Base-by-base conservation (phyloP, 2,329 filamentous ascomycete genomes). In the Sclerotinia borealis region DNA sequence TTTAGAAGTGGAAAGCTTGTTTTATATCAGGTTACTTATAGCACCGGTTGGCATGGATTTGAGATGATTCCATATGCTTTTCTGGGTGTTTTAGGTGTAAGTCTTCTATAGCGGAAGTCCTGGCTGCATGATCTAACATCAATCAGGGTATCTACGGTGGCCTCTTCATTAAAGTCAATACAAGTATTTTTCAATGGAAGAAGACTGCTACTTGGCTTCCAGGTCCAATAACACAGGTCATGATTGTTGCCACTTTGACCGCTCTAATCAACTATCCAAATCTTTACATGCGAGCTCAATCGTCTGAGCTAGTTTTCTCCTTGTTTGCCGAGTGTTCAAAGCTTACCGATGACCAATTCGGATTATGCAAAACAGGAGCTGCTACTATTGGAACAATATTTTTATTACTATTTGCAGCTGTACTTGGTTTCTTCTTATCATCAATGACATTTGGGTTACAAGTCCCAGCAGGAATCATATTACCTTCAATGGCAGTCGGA, bases 1-100 rank as follows among this genome's bases (percentile, higher is more conserved):
- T 97, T 98, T 75, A 86, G 95, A 60, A 96, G 93, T 1, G 95
- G 93, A 61, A 96, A 99, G 76, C 88, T 98, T 60, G 95, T 98
- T 51, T 80, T 98, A 61, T 99, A 96, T 74, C 93, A 99, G 76
- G 93, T 97, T 72, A 93, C 91, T 41, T 98, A 97, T 76, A 93
- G 88, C 69, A 88, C 87, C 34, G 88, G 88, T 54, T 99, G 93
- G 93, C 92, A 98, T 75, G 90, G 89, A 45, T 98, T 99, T 72
- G 95, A 99, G 75, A 83, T 98, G 29, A 78, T 96, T 36, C 93
- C 93, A 0, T 99, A 96, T 72, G 86, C 88, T 41, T 77, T 96
- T 29, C 85, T 99, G 3, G 95, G 95, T 8, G 85, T 98, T 41
- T 77, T 96, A 6, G 95, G 95, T 4, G 82, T 83, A 75, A 68